Percentiles rank a stretch among this genome's conserved stretches.
Evolutionary conservation across 2,329 filamentous ascomycete species (phyloP).

Genomic region (Verticillium dahliae): DNA sequence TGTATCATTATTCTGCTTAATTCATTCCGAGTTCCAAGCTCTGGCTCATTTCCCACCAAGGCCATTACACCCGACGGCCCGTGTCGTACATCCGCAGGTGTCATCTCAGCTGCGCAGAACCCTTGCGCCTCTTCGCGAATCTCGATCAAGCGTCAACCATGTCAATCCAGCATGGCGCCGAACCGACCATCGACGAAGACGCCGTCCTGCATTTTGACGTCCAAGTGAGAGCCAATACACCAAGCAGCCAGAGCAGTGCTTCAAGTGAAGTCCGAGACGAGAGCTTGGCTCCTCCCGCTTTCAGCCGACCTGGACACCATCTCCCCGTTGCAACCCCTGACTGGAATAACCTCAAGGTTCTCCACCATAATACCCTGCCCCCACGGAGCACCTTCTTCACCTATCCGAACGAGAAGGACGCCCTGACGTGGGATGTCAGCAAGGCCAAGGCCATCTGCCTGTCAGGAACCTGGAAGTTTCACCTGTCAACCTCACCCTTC

Average conservation of each 20-base stretch:
- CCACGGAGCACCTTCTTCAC: conserved; percentile 49
- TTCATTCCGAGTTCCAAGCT: not conserved
- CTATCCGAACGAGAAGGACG: conserved; percentile 39
- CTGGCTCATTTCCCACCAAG: not conserved
- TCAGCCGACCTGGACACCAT: not conserved
- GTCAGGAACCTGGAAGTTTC: conserved; percentile 50
- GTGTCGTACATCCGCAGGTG: not conserved
- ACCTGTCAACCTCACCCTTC: conserved; percentile 37
- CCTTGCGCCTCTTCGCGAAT: no score
- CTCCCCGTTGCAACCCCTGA: conserved; percentile 30
- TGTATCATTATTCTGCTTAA: not conserved
- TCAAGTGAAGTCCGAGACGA: conserved; percentile 6
- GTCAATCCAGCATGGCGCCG: not conserved
- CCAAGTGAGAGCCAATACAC: not conserved
- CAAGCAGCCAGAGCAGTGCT: conserved; percentile 1
- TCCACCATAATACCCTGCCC: conserved; percentile 50
- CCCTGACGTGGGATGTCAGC: conserved; percentile 32
- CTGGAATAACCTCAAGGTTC: conserved; percentile 52
- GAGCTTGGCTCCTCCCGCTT: not conserved
- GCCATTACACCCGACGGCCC: not conserved
- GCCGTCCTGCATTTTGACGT: not conserved
- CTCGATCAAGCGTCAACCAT: not conserved
- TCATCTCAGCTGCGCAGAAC: no score
- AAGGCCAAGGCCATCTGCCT: conserved; percentile 34
- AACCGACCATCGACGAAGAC: not conserved